These are phyloP conservation scores for Arthrobotrys megalospora DNA, from an alignment of 2,329 filamentous ascomycete genomes.

Conservation along the genomic window DNA sequence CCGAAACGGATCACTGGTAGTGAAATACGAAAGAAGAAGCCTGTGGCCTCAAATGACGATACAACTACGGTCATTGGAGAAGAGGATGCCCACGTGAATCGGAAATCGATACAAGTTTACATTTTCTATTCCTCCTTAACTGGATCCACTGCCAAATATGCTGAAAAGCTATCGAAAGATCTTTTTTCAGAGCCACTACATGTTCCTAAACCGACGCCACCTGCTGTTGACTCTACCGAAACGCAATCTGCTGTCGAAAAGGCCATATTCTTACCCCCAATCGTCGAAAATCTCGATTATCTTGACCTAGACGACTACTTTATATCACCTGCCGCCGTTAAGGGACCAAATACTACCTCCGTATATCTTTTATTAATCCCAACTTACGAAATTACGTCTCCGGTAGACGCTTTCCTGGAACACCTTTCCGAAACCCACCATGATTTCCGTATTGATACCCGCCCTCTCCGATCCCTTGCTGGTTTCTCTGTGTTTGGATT, in stretches of 20 bases:
- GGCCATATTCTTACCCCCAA: conserved; percentile 72
- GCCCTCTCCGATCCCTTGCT: conserved; percentile 80
- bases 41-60: conserved; percentile 54
- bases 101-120: conserved; percentile 75
- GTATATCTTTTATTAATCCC: conserved; percentile 90
- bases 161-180: conserved; percentile 77
- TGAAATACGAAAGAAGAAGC: conserved; percentile 61
- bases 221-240: conserved; percentile 7
- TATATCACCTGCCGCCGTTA: conserved; percentile 77
- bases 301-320: conserved; percentile 96
- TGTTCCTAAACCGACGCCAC: conserved; percentile 42
- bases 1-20: conserved; percentile 66
- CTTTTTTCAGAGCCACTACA: conserved; percentile 68
- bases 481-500: conserved; percentile 96
- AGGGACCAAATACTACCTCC: conserved; percentile 71
- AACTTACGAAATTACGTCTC: conserved; percentile 94
- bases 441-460: conserved; percentile 95
- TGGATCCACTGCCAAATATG: conserved; percentile 74
- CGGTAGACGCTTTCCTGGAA: conserved; percentile 87
- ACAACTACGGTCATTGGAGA: not conserved
- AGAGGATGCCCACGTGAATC: conserved; percentile 58
- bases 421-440: conserved; percentile 93
- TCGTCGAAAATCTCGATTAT: conserved; percentile 83
- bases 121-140: conserved; percentile 93
- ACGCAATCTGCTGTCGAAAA: conserved; percentile 51